Base-by-base conservation (phyloP, 768 basidiomycete genomes). In the Boletus insuetus region DNA sequence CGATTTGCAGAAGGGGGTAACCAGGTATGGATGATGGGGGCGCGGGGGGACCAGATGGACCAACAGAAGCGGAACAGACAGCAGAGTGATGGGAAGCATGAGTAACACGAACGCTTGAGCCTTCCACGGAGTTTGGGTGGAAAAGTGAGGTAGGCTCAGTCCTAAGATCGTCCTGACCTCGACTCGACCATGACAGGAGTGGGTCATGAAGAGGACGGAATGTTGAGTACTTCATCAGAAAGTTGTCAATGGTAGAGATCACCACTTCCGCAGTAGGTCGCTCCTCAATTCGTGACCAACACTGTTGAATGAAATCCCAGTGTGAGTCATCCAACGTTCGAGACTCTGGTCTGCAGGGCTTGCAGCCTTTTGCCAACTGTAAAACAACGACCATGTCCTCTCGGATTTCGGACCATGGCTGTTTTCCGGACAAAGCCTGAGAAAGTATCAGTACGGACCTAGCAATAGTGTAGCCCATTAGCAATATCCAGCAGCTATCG, bases 11-110 rank as follows among this genome's bases (percentile, higher is more conserved):
- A 20, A 3, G 69, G 65, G 37, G 63, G 59, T 3, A 65, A 10
- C 67, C 69, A 0, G 75, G 63, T 14, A 66, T 71, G 46, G 65
- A 51, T 55, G 67, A 31, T 19, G 71, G 58, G 43, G 70, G 69
- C 31, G 65, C 63, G 49, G 72, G 66, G 6, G 69, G 71, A 58
- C 66, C 64, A 39, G 73, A 68, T 50, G 72, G 69, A 49, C 67
- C 71, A 3, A 68, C 63, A 24, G 69, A 71, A 38, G 69, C 69
- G 32, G 69, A 71, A 37, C 68, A 72, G 26, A 70, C 72, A 7
- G 64, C 56, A 40, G 67, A 64, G 52, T 73, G 73, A 40, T 22
- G 22, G 22, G 22, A 22, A 22, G 22, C 22, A 22, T 22, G 22
- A 22, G 3, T 22, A 22, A 22, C 22, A 22, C 3, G 22, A 22